Evolutionary conservation across 306 rosid genomes (phyloP).

Genomic region (Crataegus laevigata): DNA sequence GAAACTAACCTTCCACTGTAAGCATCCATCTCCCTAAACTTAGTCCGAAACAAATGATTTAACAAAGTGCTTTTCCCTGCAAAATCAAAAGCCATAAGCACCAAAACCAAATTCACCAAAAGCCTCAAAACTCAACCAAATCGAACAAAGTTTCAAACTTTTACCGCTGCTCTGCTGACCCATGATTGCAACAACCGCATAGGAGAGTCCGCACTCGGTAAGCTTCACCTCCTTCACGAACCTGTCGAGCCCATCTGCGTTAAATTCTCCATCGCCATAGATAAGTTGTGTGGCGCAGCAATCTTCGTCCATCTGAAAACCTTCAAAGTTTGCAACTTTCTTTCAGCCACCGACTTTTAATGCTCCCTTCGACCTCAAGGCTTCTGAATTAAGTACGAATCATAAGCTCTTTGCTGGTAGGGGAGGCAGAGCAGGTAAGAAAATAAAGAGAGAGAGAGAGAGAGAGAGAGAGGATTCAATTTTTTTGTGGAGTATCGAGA

Average conservation of each 20-base stretch:
- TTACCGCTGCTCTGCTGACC: constrained; percentile 95
- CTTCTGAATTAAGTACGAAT: not conserved
- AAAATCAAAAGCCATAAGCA: not conserved
- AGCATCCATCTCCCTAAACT: constrained; percentile 93
- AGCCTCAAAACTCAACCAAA: not conserved
- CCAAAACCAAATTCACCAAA: not conserved
- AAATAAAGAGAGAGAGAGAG: not conserved
- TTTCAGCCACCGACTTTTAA: not conserved
- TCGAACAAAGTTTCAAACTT: not conserved
- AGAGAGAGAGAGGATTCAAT: not conserved
- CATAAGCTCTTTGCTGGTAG: not conserved
- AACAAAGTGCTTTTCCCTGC: constrained; percentile 90
- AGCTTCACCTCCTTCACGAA: constrained; percentile 44
- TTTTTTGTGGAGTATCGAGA: not conserved
- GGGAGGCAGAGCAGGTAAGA: not conserved
- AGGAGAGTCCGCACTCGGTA: constrained; percentile 60
- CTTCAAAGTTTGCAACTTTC: not conserved
- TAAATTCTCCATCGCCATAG: constrained; percentile 63
- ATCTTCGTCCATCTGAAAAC: constrained; percentile 28
- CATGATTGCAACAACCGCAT: constrained; percentile 88
- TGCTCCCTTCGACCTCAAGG: constrained; percentile 14
- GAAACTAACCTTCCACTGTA: constrained; percentile 68
- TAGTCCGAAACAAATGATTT: constrained; percentile 78
- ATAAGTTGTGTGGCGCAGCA: constrained; percentile 66
- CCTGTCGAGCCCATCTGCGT: constrained; percentile 48